Conservation (phyloP, 345 rosid genomes). For the Aquilaria malaccensis region DNA sequence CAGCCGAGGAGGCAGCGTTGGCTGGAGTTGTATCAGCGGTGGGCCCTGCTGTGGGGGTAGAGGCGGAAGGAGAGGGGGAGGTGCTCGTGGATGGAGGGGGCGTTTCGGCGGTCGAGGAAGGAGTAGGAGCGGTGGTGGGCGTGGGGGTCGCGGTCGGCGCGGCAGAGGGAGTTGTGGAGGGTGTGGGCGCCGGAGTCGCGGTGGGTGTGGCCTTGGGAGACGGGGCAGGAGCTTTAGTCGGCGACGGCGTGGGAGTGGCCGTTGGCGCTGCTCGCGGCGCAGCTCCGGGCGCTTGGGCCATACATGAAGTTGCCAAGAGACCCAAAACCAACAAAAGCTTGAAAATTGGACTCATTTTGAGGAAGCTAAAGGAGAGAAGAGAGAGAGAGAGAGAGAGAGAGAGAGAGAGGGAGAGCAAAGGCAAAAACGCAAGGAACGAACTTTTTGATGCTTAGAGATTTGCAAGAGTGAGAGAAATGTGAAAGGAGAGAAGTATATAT, state of each 20-base stretch:
- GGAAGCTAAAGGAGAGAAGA: not conserved
- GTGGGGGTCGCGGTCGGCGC: slow-evolving; percentile 15
- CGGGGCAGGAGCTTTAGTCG: slow-evolving; percentile 18
- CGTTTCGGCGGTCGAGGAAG: slow-evolving; percentile 13
- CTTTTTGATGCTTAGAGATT: too few species aligned
- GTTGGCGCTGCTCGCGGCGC: slow-evolving; percentile 28
- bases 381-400: not conserved
- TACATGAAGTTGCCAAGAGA: slow-evolving; percentile 59
- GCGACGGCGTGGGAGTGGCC: slow-evolving; percentile 12
- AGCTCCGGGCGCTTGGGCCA: slow-evolving; percentile 65
- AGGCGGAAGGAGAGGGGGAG: slow-evolving; percentile 4
- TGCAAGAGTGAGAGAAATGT: slow-evolving; percentile 9
- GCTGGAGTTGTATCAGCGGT: slow-evolving; percentile 13
- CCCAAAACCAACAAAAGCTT: slow-evolving; percentile 49
- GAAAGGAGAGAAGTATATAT: slow-evolving; percentile 11
- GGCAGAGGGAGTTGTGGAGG: slow-evolving; percentile 16
- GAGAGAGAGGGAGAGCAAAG: not conserved
- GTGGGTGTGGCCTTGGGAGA: slow-evolving; percentile 32
- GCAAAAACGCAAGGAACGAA: too few species aligned
- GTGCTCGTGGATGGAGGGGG: slow-evolving; percentile 21
- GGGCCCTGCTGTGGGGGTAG: slow-evolving; percentile 17
- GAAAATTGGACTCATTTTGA: slow-evolving; percentile 42
- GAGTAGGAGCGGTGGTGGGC: slow-evolving; percentile 15
- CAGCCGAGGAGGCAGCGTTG: slow-evolving; percentile 18
- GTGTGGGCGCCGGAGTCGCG: slow-evolving; percentile 15